A percentile compares a stretch with the other conserved stretches of the same genome.
These are phyloP conservation scores for Daldinia grandis DNA, from an alignment of 495 filamentous ascomycete genomes.

Conservation along the genomic window DNA sequence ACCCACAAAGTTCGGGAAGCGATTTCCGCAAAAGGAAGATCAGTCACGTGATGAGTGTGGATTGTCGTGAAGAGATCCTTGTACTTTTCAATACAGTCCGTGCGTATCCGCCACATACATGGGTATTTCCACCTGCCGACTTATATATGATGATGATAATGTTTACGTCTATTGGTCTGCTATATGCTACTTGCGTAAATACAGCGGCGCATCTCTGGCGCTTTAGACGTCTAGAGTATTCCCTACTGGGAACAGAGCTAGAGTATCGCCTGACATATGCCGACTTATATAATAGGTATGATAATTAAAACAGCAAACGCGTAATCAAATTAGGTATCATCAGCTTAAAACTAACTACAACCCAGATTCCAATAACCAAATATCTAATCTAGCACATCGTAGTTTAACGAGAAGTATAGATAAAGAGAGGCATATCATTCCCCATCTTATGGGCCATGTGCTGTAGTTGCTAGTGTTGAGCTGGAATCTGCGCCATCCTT, in stretches of 20 bases:
- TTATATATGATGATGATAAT: too few relatives aligned
- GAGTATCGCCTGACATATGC: too few relatives aligned
- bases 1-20: conserved; percentile 32
- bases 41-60: conserved; percentile 4
- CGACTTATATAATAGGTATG: not conserved
- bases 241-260: too few relatives aligned
- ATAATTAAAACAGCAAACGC: not conserved
- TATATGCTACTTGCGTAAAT: too few relatives aligned
- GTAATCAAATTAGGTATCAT: not conserved
- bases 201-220: too few relatives aligned
- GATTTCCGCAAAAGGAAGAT: conserved; percentile 17
- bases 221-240: too few relatives aligned
- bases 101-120: not conserved
- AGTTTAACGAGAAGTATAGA: too few relatives aligned
- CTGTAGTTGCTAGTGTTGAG: not conserved
- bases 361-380: not conserved
- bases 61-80: not conserved
- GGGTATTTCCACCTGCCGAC: too few relatives aligned
- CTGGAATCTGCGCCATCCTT: not conserved
- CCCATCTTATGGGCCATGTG: not conserved
- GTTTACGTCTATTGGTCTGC: too few relatives aligned
- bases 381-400: too few relatives aligned
- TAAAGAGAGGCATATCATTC: not conserved
- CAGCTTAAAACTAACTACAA: not conserved
- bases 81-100: not conserved